Evolutionary conservation across 1,284 basidiomycete genomes (phyloP).

Genomic region (Macrocystidia cucumis): DNA sequence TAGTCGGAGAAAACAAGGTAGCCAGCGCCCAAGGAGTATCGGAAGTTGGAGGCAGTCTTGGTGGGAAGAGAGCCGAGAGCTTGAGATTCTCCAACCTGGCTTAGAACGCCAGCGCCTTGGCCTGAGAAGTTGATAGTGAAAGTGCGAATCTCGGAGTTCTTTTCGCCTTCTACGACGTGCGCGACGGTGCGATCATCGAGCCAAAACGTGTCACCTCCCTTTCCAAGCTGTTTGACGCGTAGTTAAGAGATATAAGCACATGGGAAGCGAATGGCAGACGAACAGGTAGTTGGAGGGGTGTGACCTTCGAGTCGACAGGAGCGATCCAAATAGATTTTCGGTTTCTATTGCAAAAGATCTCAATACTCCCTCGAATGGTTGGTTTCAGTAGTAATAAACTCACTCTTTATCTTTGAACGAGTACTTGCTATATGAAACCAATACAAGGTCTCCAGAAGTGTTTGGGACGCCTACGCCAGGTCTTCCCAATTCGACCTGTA

Average conservation of each 20-base stretch:
- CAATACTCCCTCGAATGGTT: slow-evolving; percentile 1
- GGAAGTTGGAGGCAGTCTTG: slow-evolving; percentile 59
- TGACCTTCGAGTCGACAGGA: slow-evolving; percentile 40
- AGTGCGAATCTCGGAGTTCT: slow-evolving; percentile 49
- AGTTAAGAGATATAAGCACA: slow-evolving; percentile 2
- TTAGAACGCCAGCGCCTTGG: slow-evolving; percentile 17
- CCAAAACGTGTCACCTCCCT: slow-evolving; percentile 74
- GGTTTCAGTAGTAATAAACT: slow-evolving; percentile 19
- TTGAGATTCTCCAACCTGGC: slow-evolving; percentile 25
- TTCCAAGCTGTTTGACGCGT: slow-evolving; percentile 41
- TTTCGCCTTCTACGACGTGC: slow-evolving; percentile 50
- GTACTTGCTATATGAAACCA: slow-evolving; percentile 65
- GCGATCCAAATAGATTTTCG: slow-evolving; percentile 60
- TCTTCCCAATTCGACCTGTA: slow-evolving; percentile 48
- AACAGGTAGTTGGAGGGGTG: slow-evolving; percentile 43
- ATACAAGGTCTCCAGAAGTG: slow-evolving; percentile 51
- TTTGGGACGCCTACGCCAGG: slow-evolving; percentile 65
- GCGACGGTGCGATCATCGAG: slow-evolving; percentile 60
- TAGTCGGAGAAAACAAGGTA: slow-evolving; percentile 70
- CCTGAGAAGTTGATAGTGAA: slow-evolving; percentile 39
- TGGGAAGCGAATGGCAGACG: slow-evolving; percentile 7
- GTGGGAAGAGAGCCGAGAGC: slow-evolving; percentile 61
- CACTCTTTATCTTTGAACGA: slow-evolving; percentile 66
- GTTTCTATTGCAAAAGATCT: slow-evolving; percentile 55
- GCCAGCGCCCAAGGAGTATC: slow-evolving; percentile 44